phyloP scores from a whole-genome alignment of 176 grass and related monocot species.

The Phoenix dactylifera region DNA sequence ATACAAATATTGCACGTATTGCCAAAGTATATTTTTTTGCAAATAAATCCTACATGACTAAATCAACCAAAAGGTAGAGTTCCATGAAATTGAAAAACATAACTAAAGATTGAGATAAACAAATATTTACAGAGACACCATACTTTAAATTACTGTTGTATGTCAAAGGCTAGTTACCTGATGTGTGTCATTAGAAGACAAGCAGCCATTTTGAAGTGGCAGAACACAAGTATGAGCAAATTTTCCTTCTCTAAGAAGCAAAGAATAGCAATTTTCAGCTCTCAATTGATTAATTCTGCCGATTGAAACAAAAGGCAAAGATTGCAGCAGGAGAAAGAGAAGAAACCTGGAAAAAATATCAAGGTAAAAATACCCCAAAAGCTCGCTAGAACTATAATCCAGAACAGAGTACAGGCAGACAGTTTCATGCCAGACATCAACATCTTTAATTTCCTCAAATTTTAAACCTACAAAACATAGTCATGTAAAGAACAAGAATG shows the following conservation, averaged over 20 bases:
- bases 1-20: too few species aligned
- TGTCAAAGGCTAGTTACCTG: slow-evolving; percentile 36
- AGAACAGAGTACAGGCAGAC: slow-evolving; percentile 70
- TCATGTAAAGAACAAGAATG: too few species aligned
- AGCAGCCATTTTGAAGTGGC: slow-evolving; percentile 88
- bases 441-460: slow-evolving; percentile 79
- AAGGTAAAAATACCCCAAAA: slow-evolving; percentile 93
- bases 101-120: too few species aligned
- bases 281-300: too few species aligned
- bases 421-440: slow-evolving; percentile 83
- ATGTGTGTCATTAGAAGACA: slow-evolving; percentile 57
- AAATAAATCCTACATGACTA: too few species aligned
- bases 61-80: too few species aligned
- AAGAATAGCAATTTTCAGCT: slow-evolving; percentile 9
- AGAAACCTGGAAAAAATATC: slow-evolving; percentile 79
- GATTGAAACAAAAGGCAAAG: too few species aligned
- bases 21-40: too few species aligned
- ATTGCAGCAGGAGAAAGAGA: slow-evolving; percentile 5
- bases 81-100: too few species aligned
- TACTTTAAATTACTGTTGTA: too few species aligned
- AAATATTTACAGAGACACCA: too few species aligned
- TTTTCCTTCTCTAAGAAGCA: slow-evolving; percentile 71
- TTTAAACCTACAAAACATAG: slow-evolving; percentile 44
- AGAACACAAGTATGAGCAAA: slow-evolving; percentile 79
- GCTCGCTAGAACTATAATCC: slow-evolving; percentile 64